Percentiles rank a stretch among this genome's conserved stretches.
Evolutionary conservation across 2,329 filamentous ascomycete genomes (phyloP).

Genomic region (Sclerotinia sclerotiorum): DNA sequence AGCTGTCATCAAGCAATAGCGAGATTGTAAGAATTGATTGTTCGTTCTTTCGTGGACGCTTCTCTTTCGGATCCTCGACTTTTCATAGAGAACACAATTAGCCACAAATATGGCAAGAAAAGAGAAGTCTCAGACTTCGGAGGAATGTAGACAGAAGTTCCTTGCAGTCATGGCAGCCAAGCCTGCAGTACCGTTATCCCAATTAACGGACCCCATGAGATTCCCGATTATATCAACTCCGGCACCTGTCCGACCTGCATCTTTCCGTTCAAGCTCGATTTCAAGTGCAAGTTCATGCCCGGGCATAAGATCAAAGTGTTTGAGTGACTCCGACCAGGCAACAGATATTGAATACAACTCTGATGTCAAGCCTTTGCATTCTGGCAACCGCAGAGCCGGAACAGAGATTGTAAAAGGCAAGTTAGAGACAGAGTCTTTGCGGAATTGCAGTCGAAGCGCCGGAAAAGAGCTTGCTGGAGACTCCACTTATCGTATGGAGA

Average conservation of each 20-base stretch:
- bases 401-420: not conserved
- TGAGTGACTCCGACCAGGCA: not conserved
- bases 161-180: too few species aligned
- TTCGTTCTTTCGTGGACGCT: not conserved
- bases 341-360: not conserved
- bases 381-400: not conserved
- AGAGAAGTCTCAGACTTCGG: too few species aligned
- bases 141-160: too few species aligned
- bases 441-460: not conserved
- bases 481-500: constrained; percentile 13
- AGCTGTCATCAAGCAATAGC: not conserved
- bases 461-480: not conserved
- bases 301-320: not conserved
- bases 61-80: not conserved
- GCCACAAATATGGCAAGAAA: not conserved
- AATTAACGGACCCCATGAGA: too few species aligned
- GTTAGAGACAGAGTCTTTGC: not conserved
- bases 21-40: not conserved
- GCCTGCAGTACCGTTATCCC: too few species aligned
- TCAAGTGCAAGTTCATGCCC: constrained; percentile 1
- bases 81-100: not conserved
- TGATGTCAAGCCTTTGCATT: not conserved
- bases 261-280: not conserved
- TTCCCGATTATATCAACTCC: too few species aligned
- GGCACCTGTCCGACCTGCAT: not conserved